Conservation (phyloP, 352 stramenopile genomes). For the Hyaloperonospora brassicae region DNA sequence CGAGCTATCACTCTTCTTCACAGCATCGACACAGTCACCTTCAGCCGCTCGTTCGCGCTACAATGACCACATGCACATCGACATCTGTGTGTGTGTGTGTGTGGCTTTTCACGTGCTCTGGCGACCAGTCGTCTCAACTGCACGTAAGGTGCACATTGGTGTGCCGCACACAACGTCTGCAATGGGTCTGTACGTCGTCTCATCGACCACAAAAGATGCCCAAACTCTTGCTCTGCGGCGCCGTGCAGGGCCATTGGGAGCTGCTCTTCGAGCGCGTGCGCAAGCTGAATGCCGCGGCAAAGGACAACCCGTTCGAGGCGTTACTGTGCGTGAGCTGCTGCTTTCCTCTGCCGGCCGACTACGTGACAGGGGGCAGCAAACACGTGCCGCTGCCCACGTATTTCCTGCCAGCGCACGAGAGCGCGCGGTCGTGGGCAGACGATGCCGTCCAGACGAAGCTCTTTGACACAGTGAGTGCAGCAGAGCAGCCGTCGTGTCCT, state of each 20-base stretch:
- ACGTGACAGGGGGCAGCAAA: slow-evolving; percentile 27
- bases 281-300: slow-evolving; percentile 56
- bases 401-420: slow-evolving; percentile 35
- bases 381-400: slow-evolving; percentile 55
- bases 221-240: slow-evolving; percentile 69
- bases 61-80: too few species aligned
- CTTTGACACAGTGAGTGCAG: slow-evolving; percentile 32
- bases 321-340: slow-evolving; percentile 54
- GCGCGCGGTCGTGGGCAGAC: slow-evolving; percentile 20
- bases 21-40: too few species aligned
- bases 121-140: background rate
- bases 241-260: slow-evolving; percentile 52
- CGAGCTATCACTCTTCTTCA: too few species aligned
- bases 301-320: slow-evolving; percentile 47
- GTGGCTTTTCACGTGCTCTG: too few species aligned
- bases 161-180: background rate
- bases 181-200: too few species aligned
- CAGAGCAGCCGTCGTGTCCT: slow-evolving; percentile 6
- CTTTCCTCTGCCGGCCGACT: slow-evolving; percentile 47
- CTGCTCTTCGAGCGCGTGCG: slow-evolving; percentile 57
- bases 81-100: too few species aligned
- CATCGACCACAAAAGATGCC: slow-evolving; percentile 31
- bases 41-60: too few species aligned
- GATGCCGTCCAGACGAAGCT: slow-evolving; percentile 28
- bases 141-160: background rate